Evolutionary conservation across 768 basidiomycete genomes (phyloP), one percentile per base, ranked within the genome.

Genomic region (Auricularia cornea): DNA sequence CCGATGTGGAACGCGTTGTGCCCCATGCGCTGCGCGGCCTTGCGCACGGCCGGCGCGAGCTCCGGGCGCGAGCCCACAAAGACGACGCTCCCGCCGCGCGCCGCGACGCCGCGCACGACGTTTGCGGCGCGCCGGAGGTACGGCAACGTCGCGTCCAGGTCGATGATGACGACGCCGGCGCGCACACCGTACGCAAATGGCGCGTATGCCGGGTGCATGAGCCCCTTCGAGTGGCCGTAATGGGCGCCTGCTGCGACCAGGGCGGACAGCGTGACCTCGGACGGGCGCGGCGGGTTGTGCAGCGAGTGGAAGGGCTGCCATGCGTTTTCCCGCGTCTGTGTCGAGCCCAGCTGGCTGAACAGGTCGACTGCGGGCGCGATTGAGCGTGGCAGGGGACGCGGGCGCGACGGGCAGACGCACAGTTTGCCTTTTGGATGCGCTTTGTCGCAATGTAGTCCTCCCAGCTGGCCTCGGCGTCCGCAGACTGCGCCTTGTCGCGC

Each of bases 161-260:
- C 93, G 73, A 98, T 98, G 73, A 98, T 82, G 59, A 92, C 92
- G 68, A 98, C 82, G 16, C 89, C 92, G 52, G 92, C 84, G 62
- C 97, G 91, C 18, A 85, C 84, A 65, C 95, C 97, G 72, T 97
- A 98, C 38, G 95, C 87, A 73, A 94, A 96, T 32, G 95, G 91
- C 68, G 89, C 79, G 69, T 94, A 94, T 72, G 92, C 90, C 31
- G 92, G 88, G 73, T 94, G 91, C 80, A 95, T 88, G 67, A 92
- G 84, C 3, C 86, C 81, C 41, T 83, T 82, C 35, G 90, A 83
- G 72, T 98, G 95, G 6, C 97, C 97, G 54, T 98, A 85, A 72
- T 98, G 95, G 18, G 97, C 95, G 29, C 94, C 94, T 16, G 94
- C 81, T 1, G 97, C 95, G 51, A 98, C 78, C 65, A 99, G 86